These are phyloP conservation scores for Plectosphaerella plurivora DNA, from an alignment of 2,329 filamentous ascomycete species.

Conservation along the genomic window DNA sequence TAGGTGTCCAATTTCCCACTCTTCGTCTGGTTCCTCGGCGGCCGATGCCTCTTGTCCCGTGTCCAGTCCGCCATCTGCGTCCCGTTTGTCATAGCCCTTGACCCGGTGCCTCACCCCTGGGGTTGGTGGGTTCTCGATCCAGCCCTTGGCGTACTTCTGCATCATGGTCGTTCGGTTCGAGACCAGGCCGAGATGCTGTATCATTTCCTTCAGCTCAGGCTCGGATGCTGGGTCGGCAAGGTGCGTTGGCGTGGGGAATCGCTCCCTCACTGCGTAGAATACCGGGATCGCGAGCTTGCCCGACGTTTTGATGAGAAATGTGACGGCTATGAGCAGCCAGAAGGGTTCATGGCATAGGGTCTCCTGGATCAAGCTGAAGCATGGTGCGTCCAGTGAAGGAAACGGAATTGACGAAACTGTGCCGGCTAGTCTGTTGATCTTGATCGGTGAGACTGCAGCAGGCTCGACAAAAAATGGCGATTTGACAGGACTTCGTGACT, in stretches of 20 bases:
- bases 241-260: constrained; percentile 61
- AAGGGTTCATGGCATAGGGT: constrained; percentile 71
- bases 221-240: constrained; percentile 48
- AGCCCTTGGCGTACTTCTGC: constrained; percentile 65
- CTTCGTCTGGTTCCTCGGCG: constrained; percentile 25
- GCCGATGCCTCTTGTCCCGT: constrained; percentile 10
- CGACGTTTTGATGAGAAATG: constrained; percentile 78
- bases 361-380: constrained; percentile 83
- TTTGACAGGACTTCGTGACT: constrained; percentile 5
- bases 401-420: constrained; percentile 57
- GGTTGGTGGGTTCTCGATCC: constrained; percentile 59
- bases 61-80: constrained; percentile 19
- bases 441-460: constrained; percentile 9
- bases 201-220: constrained; percentile 55
- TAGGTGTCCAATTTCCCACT: constrained; percentile 83
- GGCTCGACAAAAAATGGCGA: constrained; percentile 28
- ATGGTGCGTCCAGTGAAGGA: constrained; percentile 56
- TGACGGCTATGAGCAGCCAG: constrained; percentile 74
- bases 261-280: constrained; percentile 62
- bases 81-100: constrained; percentile 38
- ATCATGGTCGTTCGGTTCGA: constrained; percentile 63
- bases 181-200: constrained; percentile 67
- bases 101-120: constrained; percentile 51
- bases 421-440: constrained; percentile 31
- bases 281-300: constrained; percentile 72